Base-by-base conservation (phyloP, 306 rosid species). In the Ochetophila trinervis region DNA sequence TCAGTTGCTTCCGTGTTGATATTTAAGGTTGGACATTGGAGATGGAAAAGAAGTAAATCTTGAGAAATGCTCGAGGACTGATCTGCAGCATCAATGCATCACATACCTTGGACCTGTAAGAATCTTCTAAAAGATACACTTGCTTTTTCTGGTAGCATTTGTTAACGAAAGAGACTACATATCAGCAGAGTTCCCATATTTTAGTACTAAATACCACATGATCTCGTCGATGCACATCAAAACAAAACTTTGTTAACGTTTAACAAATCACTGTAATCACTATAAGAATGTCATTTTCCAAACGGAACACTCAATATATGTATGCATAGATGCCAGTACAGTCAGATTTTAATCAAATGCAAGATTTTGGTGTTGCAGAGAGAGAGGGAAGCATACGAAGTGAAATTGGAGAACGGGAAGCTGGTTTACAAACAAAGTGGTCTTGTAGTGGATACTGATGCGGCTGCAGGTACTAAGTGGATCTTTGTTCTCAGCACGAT, bases 1-100 rank as follows among this genome's bases (percentile, higher is more conserved):
- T 48, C 13, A 61, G 61, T 62, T 65, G 5, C 16, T 66, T 76
- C 5, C 36, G 52, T 35, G 35, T 78, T 60, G 66, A 65, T 21
- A 45, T 35, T 85, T 64, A 80, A 91, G 97, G 97, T 80, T 91
- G 95, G 96, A 91, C 59, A 78, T 85, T 57, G 98, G 98, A 62
- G 96, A 87, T 66, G 96, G 96, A 13, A 91, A 87, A 69, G 95
- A 88, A 72, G 75, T 82, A 65, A 84, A 80, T 71, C 66, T 80
- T 24, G 83, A 82, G 9, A 54, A 82, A 21, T 91, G 98, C 63
- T 73, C 81, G 57, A 88, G 95, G 75, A 70, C 57, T 51, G 74
- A 51, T 36, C 80, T 91, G 32, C 82, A 83, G 11, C 75, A 23
- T 20, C 95, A 91, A 37, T 91, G 96, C 81, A 87, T 91, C 66